Evolutionary conservation across 208 protist genomes (phyloP).

Genomic region (Vickermania ingenoplastis): DNA sequence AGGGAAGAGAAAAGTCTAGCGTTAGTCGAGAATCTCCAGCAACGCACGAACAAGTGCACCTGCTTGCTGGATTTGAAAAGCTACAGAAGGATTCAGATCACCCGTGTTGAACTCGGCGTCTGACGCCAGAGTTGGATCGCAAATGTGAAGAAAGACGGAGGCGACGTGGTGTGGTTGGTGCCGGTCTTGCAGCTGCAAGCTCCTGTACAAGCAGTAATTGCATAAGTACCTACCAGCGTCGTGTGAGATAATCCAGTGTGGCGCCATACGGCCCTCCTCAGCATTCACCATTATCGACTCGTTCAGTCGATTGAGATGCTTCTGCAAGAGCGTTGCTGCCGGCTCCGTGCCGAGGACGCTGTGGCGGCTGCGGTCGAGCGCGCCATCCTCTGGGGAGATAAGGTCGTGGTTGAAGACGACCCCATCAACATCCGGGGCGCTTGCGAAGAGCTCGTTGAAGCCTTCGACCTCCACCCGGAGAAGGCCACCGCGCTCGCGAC

Average conservation of each 20-base stretch:
- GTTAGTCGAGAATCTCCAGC: too few relatives aligned
- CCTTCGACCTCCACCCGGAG: slow-evolving; percentile 47
- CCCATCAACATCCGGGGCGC: slow-evolving; percentile 29
- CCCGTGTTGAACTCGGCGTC: too few relatives aligned
- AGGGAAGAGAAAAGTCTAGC: too few relatives aligned
- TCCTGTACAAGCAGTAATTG: slow-evolving; percentile 57
- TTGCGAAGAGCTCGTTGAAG: slow-evolving; percentile 54
- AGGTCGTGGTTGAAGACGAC: slow-evolving; percentile 29
- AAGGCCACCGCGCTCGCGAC: slow-evolving; percentile 22
- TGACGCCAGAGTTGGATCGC: slow-evolving; percentile 2
- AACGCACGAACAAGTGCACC: too few relatives aligned
- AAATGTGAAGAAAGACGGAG: slow-evolving; percentile 19
- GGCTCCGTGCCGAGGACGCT: slow-evolving; percentile 26
- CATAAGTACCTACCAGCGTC: slow-evolving; percentile 65
- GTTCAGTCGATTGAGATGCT: neutral
- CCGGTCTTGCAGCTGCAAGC: slow-evolving; percentile 34
- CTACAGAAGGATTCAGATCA: too few relatives aligned
- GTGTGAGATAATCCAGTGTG: slow-evolving; percentile 35
- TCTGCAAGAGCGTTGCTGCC: neutral
- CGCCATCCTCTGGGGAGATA: slow-evolving; percentile 26
- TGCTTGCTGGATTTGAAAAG: too few relatives aligned
- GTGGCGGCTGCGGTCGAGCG: slow-evolving; percentile 15
- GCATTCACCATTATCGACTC: neutral
- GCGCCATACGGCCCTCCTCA: neutral
- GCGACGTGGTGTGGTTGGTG: slow-evolving; percentile 14